phyloP scores from a whole-genome alignment of 2,329 filamentous ascomycete species.

The Aspergillus candidus region DNA sequence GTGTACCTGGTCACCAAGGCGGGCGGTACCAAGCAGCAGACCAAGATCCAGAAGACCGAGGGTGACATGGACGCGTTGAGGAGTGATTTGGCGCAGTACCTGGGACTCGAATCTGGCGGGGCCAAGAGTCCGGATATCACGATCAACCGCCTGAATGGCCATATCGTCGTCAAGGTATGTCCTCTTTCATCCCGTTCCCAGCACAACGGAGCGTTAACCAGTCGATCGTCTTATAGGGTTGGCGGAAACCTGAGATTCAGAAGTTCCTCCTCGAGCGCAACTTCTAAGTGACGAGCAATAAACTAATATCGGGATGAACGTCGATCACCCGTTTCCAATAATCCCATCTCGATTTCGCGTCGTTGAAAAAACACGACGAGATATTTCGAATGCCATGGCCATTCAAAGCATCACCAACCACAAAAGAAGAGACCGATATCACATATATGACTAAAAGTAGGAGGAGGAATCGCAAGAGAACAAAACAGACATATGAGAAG shows the following conservation, averaged over 20 bases:
- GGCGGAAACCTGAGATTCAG: constrained; percentile 44
- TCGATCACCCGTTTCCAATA: background rate
- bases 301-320: background rate
- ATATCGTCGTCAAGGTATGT: constrained; percentile 68
- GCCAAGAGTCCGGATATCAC: constrained; percentile 34
- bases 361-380: too few species aligned
- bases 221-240: constrained; percentile 35
- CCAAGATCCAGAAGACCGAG: constrained; percentile 70
- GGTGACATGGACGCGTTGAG: constrained; percentile 63
- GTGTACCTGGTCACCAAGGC: constrained; percentile 70
- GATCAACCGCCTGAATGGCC: constrained; percentile 59
- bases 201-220: constrained; percentile 9
- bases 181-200: background rate
- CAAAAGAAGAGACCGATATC: too few species aligned
- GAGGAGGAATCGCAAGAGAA: too few species aligned
- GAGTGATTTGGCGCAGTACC: constrained; percentile 54
- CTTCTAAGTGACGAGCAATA: constrained; percentile 27
- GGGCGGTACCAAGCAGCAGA: constrained; percentile 69
- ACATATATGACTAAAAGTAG: too few species aligned
- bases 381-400: too few species aligned
- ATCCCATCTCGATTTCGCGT: too few species aligned
- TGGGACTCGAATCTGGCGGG: constrained; percentile 51
- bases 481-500: too few species aligned
- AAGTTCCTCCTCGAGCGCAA: constrained; percentile 44
- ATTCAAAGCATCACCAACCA: too few species aligned